Evolutionary conservation across 176 grass and related monocot genomes (phyloP), one percentile per base, ranked within the genome.

Genomic region (Aechmea fasciata): DNA sequence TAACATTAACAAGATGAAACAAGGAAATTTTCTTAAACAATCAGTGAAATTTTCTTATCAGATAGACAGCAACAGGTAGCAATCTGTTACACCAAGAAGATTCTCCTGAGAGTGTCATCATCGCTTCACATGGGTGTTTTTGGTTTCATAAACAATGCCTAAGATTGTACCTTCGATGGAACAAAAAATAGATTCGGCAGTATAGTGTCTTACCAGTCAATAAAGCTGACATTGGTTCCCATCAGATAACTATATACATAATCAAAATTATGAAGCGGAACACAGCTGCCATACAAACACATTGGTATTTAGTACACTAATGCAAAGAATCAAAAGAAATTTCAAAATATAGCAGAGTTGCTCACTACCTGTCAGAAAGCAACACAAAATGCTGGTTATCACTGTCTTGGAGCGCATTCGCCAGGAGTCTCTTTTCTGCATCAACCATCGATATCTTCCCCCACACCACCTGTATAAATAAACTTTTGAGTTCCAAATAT

Each of bases 391-490:
- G 71, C 57, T 96, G 88, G 78, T 96, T 96, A 83, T 96, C 88
- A 51, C 59, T 61, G 41, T 96, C 92, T 79, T 80, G 78, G 57
- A 96, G 73, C 73, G 92, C 92, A 79, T 96, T 87, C 22, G 88
- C 92, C 73, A 96, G 73, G 64, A 96, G 81, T 61, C 92, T 91
- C 85, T 75, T 96, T 76, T 96, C 92, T 25, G 92, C 92, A 81
- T 96, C 92, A 72, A 96, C 77, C 92, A 96, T 96, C 49, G 92
- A 96, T 77, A 96, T 91, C 81, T 85, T 87, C 62, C 92, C 92
- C 92, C 92, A 96, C 12, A 89, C 85, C 70, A 96, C 92, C 92
- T 96, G 29, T 19, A 52, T 52, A 50, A 52, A 41, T 11, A 49
- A 52, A 51, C 12, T 41, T 62, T 51, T 51, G 33, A 41, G 65